phyloP scores from a whole-genome alignment of 2,329 filamentous ascomycete genomes.

The Pseudogymnoascus sp. region DNA sequence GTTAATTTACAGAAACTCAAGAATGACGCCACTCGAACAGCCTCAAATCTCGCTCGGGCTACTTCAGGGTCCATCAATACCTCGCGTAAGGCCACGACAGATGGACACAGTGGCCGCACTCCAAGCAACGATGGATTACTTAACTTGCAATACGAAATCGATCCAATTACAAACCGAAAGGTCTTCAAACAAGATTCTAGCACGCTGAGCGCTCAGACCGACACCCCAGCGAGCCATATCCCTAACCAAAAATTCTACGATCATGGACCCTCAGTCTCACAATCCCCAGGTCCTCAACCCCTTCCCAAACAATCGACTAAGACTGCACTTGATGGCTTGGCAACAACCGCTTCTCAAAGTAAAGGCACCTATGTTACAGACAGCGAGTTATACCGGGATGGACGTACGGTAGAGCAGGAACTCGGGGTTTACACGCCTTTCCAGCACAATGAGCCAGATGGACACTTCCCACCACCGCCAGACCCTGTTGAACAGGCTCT shows the following conservation, averaged over 20 bases:
- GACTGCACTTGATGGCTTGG: neutral
- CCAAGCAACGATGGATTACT: slow-evolving; percentile 20
- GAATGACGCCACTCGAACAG: slow-evolving; percentile 1
- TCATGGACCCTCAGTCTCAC: slow-evolving; percentile 5
- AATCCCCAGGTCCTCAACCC: neutral
- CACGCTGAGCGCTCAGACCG: slow-evolving; percentile 6
- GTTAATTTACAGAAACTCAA: slow-evolving; percentile 1
- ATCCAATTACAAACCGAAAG: slow-evolving; percentile 53
- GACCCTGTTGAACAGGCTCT: slow-evolving; percentile 31
- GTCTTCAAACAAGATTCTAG: slow-evolving; percentile 29
- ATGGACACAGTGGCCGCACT: neutral
- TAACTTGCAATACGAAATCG: slow-evolving; percentile 38
- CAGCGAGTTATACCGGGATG: slow-evolving; percentile 9
- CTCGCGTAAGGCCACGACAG: neutral
- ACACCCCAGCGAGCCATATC: neutral
- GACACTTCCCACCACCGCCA: slow-evolving; percentile 25
- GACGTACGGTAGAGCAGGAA: neutral
- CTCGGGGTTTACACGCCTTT: slow-evolving; percentile 31
- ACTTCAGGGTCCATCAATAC: slow-evolving; percentile 5
- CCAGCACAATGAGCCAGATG: slow-evolving; percentile 33
- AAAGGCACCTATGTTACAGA: neutral
- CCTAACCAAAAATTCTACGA: slow-evolving; percentile 16
- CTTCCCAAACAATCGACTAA: neutral
- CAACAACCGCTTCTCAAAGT: neutral
- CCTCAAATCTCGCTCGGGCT: neutral